Conservation (phyloP, 2,329 filamentous ascomycete genomes). For the Blastomyces emzantsi region DNA sequence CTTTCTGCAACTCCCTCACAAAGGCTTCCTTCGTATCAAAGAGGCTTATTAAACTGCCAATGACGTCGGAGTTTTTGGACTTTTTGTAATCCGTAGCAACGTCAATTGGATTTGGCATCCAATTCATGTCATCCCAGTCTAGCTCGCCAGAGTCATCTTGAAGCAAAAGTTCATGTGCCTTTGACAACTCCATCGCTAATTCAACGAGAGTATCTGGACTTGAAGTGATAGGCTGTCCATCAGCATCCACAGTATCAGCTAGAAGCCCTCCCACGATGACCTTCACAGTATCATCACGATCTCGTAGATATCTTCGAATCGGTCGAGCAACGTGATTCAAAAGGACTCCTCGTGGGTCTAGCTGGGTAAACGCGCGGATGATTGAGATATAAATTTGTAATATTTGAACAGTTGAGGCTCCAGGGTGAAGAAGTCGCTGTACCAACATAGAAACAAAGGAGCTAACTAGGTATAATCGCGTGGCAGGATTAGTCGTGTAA, state of each 20-base stretch:
- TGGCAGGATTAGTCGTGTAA: constrained; percentile 44
- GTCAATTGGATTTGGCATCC: constrained; percentile 87
- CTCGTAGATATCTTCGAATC: constrained; percentile 54
- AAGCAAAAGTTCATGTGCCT: constrained; percentile 34
- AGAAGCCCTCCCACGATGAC: constrained; percentile 57
- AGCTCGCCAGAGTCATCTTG: constrained; percentile 53
- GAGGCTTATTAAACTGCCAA: constrained; percentile 78
- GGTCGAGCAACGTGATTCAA: constrained; percentile 58
- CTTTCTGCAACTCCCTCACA: constrained; percentile 84
- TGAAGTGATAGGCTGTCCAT: constrained; percentile 21
- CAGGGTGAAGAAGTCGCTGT: constrained; percentile 51
- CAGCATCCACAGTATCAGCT: constrained; percentile 42
- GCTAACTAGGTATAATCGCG: constrained; percentile 47
- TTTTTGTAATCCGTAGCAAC: constrained; percentile 87
- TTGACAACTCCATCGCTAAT: constrained; percentile 45
- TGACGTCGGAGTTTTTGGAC: constrained; percentile 80
- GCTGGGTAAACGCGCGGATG: constrained; percentile 53
- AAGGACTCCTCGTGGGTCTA: constrained; percentile 57
- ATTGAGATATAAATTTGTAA: constrained; percentile 60
- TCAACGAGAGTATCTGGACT: constrained; percentile 41
- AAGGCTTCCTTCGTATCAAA: constrained; percentile 87
- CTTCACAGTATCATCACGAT: constrained; percentile 56
- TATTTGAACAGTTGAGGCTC: constrained; percentile 57
- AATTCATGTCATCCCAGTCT: constrained; percentile 87
- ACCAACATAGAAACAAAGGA: constrained; percentile 47